Evolutionary conservation across 2,329 filamentous ascomycete genomes (phyloP), one percentile per base, ranked within the genome.

Genomic region (Parasarocladium wereldwijsianum): DNA sequence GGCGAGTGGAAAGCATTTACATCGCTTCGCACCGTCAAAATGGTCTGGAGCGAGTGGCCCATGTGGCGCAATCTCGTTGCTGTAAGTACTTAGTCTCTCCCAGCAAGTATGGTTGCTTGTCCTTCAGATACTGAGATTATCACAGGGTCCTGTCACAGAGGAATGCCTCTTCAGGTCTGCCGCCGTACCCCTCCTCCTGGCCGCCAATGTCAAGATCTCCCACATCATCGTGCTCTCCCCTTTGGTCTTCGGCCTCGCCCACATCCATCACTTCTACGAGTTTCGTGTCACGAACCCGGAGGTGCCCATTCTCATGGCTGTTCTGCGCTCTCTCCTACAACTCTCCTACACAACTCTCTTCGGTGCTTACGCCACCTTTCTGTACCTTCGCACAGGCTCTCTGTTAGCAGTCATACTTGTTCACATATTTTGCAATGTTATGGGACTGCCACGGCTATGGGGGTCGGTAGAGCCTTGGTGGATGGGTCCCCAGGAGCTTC

Each of bases 241-340:
- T 6, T 59, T 94, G 8, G 77, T 93, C 50, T 96, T 96, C 48
- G 87, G 87, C 30, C 73, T 93, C 25, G 86, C 90, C 6, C 90
- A 98, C 55, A 55, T 93, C 27, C 87, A 98, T 55, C 90, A 98
- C 56, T 84, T 93, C 51, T 93, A 93, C 58, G 90, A 96, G 56
- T 93, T 93, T 54, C 70, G 79, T 33, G 62, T 93, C 34, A 82
- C 79, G 2, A 73, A 92, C 43, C 82, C 83, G 7, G 62, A 71
- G 37, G 73, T 77, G 2, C 69, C 81, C 1, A 46, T 76, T 9
- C 39, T 64, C 1, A 62, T 70, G 2, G 73, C 78, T 6, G 45
- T 90, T 5, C 47, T 80, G 17, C 74, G 83, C 29, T 84, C 83
- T 3, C 40, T 85, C 8, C 66, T 96, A 40, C 90, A 96, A 49